Percentiles rank a stretch among this genome's conserved stretches.
phyloP scores from a whole-genome alignment of 1,139 yeast species.

The Candida sanyaensis region DNA sequence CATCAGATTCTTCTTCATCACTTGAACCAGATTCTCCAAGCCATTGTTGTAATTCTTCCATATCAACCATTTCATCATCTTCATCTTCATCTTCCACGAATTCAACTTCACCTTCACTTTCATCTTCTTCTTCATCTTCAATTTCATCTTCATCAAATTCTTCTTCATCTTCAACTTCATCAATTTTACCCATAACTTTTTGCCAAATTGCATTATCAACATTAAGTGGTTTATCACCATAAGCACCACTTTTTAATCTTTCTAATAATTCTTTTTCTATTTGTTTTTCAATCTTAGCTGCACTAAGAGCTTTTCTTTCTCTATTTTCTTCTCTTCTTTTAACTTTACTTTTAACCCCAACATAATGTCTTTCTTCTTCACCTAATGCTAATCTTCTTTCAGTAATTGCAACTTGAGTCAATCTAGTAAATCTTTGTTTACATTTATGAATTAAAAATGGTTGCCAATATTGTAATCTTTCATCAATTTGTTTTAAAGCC shows the following conservation, averaged over 20 bases:
- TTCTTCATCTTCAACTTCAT: slow-evolving; percentile 56
- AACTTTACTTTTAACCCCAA: slow-evolving; percentile 90
- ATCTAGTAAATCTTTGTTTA: slow-evolving; percentile 90
- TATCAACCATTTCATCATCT: slow-evolving; percentile 85
- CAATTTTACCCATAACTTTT: slow-evolving; percentile 81
- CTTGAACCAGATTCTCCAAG: slow-evolving; percentile 62
- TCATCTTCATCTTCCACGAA: slow-evolving; percentile 77
- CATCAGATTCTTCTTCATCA: slow-evolving; percentile 39
- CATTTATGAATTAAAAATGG: slow-evolving; percentile 88
- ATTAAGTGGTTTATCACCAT: slow-evolving; percentile 95
- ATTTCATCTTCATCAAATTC: slow-evolving; percentile 52
- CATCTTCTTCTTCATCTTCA: slow-evolving; percentile 29
- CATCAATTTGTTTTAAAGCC: slow-evolving; percentile 87
- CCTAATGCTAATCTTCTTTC: slow-evolving; percentile 89
- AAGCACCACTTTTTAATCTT: slow-evolving; percentile 95
- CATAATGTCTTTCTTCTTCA: slow-evolving; percentile 91
- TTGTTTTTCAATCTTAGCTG: slow-evolving; percentile 95
- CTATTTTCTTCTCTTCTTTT: slow-evolving; percentile 91
- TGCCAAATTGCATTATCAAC: slow-evolving; percentile 97
- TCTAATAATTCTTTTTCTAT: slow-evolving; percentile 94
- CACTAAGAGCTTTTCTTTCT: slow-evolving; percentile 94
- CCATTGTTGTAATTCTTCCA: slow-evolving; percentile 92
- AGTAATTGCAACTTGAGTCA: slow-evolving; percentile 95
- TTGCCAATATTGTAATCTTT: slow-evolving; percentile 89
- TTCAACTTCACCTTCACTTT: slow-evolving; percentile 78